Percentiles rank a stretch among this genome's conserved stretches.
Conservation (phyloP, 208 protist genomes). For the Strigomonas culicis region DNA sequence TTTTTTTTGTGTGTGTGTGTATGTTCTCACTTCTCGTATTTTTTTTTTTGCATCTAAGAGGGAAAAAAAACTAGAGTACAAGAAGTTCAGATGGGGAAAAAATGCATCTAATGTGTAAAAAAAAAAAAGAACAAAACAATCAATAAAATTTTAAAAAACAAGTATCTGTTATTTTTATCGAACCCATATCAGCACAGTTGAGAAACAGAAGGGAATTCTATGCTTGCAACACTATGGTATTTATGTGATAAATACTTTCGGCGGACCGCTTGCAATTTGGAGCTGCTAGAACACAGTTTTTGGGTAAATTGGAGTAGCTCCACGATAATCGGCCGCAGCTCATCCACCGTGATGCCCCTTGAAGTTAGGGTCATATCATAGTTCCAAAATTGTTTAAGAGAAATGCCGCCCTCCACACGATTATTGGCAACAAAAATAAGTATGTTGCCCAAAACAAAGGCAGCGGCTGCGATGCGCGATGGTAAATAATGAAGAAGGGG, state of each 20-base stretch:
- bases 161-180: not conserved
- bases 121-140: conserved; percentile 1
- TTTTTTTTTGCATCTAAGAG: not conserved
- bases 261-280: conserved; percentile 54
- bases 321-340: conserved; percentile 30
- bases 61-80: not conserved
- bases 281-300: conserved; percentile 38
- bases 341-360: conserved; percentile 42
- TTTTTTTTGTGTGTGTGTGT: not conserved
- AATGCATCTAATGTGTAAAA: not conserved
- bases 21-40: too few relatives aligned
- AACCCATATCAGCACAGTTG: conserved; percentile 2
- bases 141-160: not conserved
- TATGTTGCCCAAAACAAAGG: conserved; percentile 48
- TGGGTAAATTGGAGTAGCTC: conserved; percentile 61
- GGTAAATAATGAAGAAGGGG: conserved; percentile 55
- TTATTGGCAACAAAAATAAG: conserved; percentile 43
- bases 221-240: conserved; percentile 31
- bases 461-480: conserved; percentile 54
- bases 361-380: conserved; percentile 27
- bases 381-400: conserved; percentile 34
- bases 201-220: conserved; percentile 47
- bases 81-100: not conserved
- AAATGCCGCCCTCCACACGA: conserved; percentile 14
- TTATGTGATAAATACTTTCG: conserved; percentile 59